These are phyloP conservation scores for Sphagnum tenellum DNA, from an alignment of 225 moss, liverwort and hornwort genomes.

Conservation along the genomic window DNA sequence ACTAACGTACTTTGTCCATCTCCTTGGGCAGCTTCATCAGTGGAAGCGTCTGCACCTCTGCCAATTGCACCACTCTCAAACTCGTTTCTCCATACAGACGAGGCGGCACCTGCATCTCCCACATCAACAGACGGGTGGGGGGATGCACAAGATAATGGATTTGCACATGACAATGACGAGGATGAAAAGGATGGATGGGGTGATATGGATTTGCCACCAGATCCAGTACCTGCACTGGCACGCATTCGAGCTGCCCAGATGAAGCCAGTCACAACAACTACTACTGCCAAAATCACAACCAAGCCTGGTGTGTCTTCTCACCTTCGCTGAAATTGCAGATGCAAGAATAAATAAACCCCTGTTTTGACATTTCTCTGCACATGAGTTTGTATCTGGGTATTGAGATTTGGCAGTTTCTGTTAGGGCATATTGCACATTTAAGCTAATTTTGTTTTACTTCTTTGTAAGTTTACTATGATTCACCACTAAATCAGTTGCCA, in stretches of 20 bases:
- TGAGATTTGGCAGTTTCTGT: neutral
- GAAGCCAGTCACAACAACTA: conserved; percentile 57
- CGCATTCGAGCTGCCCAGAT: conserved; percentile 89
- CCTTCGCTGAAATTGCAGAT: neutral
- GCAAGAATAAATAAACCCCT: too few species aligned
- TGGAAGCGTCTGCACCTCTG: conserved; percentile 41
- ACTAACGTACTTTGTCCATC: neutral
- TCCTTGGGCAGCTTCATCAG: conserved; percentile 18
- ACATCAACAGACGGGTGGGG: conserved; percentile 91
- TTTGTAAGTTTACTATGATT: neutral
- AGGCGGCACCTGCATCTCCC: conserved; percentile 47
- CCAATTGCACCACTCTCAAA: conserved; percentile 32
- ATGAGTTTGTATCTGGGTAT: too few species aligned
- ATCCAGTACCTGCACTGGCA: conserved; percentile 58
- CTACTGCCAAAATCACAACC: conserved; percentile 33
- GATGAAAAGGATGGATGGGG: conserved; percentile 85
- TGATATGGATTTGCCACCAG: conserved; percentile 64
- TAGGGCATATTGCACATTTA: neutral
- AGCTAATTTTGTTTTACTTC: neutral
- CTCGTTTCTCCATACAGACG: conserved; percentile 42
- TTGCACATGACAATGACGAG: conserved; percentile 40
- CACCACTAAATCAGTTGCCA: neutral
- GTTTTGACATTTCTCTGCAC: too few species aligned
- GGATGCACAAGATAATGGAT: conserved; percentile 52
- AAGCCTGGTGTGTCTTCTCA: conserved; percentile 44